Base-by-base conservation (phyloP, 257 asterid species). In the Pogostemon cablin region DNA sequence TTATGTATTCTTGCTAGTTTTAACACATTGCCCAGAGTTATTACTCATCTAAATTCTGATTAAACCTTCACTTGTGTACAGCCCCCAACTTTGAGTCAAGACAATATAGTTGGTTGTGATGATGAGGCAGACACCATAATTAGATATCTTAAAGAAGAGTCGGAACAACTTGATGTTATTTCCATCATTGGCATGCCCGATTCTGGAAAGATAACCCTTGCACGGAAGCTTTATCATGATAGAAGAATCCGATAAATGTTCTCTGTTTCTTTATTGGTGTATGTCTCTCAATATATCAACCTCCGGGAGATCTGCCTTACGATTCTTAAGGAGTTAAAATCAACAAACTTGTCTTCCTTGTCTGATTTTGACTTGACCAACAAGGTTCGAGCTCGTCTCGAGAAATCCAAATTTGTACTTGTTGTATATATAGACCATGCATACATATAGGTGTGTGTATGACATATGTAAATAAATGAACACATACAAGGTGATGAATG, bases 111-210 rank as follows among this genome's bases (percentile, higher is more conserved):
- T 25, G 83, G 80, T 12, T 61, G 74, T 6, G 77, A 79, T 1
- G 80, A 52, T 1, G 77, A 74, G 73, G 70, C 79, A 1, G 50
- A 74, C 34, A 74, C 67, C 2, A 41, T 74, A 2, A 59, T 69
- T 43, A 41, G 11, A 2, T 67, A 74, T 25, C 77, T 79, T 4
- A 69, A 6, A 0, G 79, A 69, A 68, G 79, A 69, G 34, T 54
- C 77, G 0, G 52, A 25, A 0, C 37, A 78, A 35, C 79, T 78
- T 10, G 77, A 76, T 20, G 78, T 68, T 1, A 68, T 72, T 12
- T 72, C 83, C 56, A 71, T 79, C 9, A 64, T 75, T n/a, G 83
- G 80, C 12, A 75, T 79, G 83, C 82, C 82, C 2, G 82, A 79
- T 6, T 71, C 73, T 2, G 82, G 82, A n/a, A 78, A 78, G 58